phyloP scores from a whole-genome alignment of 2,329 filamentous ascomycete species.

The Fusarium begoniae region DNA sequence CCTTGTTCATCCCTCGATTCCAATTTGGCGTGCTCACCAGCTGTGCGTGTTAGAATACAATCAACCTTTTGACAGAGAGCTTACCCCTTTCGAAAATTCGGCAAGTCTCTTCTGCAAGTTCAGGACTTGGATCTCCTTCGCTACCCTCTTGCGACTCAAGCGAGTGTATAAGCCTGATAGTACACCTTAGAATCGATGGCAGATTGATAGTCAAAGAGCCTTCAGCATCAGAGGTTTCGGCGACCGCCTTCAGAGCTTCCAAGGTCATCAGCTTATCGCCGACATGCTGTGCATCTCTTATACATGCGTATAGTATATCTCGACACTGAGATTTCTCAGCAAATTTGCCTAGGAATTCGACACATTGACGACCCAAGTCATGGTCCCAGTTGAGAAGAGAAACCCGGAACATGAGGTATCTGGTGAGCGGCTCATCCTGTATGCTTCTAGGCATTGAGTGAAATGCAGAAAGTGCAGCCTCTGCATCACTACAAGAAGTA shows the following conservation, averaged over 20 bases:
- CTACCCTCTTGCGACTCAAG: conserved; percentile 49
- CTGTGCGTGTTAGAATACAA: conserved; percentile 31
- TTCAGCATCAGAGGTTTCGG: conserved; percentile 39
- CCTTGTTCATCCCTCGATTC: conserved; percentile 51
- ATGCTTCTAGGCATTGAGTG: conserved; percentile 65
- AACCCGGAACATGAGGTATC: conserved; percentile 80
- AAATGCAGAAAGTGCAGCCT: conserved; percentile 53
- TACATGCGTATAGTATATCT: conserved; percentile 80
- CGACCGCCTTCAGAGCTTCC: conserved; percentile 48
- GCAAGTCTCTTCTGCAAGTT: conserved; percentile 61
- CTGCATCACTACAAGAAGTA: conserved; percentile 55
- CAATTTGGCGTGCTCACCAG: conserved; percentile 43
- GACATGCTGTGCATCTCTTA: conserved; percentile 75
- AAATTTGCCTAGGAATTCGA: conserved; percentile 66
- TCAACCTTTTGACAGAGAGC: conserved; percentile 4
- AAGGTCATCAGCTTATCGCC: conserved; percentile 68
- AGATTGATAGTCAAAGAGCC: conserved; percentile 42
- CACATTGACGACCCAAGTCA: conserved; percentile 68
- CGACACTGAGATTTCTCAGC: conserved; percentile 57
- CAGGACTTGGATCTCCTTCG: neutral
- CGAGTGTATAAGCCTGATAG: conserved; percentile 59
- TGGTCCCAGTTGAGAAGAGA: conserved; percentile 68
- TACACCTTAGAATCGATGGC: conserved; percentile 57
- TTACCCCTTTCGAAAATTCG: conserved; percentile 57
- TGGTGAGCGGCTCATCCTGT: conserved; percentile 70